Evolutionary conservation across 129 eudicot species (phyloP).

Genomic region (Silybum marianum): DNA sequence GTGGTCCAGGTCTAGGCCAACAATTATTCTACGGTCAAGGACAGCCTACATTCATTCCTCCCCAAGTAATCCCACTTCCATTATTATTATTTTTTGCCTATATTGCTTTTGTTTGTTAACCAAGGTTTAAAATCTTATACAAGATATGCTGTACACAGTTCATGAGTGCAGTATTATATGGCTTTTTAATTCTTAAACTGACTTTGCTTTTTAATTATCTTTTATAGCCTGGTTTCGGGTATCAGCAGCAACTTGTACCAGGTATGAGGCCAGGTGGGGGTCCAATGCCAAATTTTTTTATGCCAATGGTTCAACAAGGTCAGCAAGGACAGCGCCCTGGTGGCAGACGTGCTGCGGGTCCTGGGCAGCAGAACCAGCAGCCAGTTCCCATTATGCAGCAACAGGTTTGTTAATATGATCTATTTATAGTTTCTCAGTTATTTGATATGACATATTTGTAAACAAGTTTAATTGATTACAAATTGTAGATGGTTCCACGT

Average conservation of each 20-base stretch:
- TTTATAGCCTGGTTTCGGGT: slow-evolving; percentile 82
- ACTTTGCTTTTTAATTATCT: background rate
- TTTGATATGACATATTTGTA: background rate
- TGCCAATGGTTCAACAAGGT: slow-evolving; percentile 83
- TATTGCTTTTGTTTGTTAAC: no score
- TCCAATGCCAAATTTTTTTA: slow-evolving; percentile 72
- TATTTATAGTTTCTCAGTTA: background rate
- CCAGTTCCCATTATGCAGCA: slow-evolving; percentile 63
- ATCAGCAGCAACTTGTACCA: slow-evolving; percentile 91
- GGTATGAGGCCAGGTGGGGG: slow-evolving; percentile 77
- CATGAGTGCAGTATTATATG: no score
- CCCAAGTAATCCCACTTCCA: slow-evolving; percentile 53
- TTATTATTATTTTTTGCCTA: background rate
- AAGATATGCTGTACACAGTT: no score
- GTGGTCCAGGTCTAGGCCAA: slow-evolving; percentile 88
- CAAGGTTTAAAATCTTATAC: no score
- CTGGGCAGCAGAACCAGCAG: slow-evolving; percentile 62
- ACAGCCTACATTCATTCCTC: slow-evolving; percentile 81
- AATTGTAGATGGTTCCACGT: slow-evolving; percentile 39
- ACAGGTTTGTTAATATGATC: slow-evolving; percentile 43
- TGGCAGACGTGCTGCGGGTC: slow-evolving; percentile 57
- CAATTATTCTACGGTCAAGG: slow-evolving; percentile 82
- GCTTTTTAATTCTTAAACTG: no score
- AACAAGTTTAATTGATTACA: background rate
- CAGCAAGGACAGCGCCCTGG: slow-evolving; percentile 85